Conservation (phyloP, 495 filamentous ascomycete species). For the Hamigera avellanea region DNA sequence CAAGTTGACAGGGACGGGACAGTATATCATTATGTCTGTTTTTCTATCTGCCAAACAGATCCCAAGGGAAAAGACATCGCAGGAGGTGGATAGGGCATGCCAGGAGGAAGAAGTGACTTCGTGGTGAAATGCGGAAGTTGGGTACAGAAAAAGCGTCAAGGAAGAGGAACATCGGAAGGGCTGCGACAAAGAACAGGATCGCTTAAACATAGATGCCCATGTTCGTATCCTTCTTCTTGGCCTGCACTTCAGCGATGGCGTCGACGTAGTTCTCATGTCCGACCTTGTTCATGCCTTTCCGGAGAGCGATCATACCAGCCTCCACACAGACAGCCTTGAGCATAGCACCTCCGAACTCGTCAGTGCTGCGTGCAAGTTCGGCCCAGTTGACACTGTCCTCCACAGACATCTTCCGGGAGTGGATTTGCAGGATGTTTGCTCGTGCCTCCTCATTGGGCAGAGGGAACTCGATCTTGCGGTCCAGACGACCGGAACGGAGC, state of each 20-base stretch:
- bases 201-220: conserved; percentile 42
- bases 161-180: too few species aligned
- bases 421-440: conserved; percentile 93
- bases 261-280: conserved; percentile 98
- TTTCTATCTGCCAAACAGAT: too few species aligned
- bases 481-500: conserved; percentile 85
- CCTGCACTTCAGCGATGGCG: conserved; percentile 92
- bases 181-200: too few species aligned
- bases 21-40: too few species aligned
- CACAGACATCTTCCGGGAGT: conserved; percentile 96
- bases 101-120: conserved; percentile 4
- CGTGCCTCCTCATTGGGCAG: conserved; percentile 98
- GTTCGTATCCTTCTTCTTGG: conserved; percentile 89
- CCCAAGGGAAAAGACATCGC: not conserved
- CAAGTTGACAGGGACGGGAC: too few species aligned
- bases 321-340: conserved; percentile 98
- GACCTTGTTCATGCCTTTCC: conserved; percentile 86
- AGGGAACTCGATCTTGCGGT: conserved; percentile 99
- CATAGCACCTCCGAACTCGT: conserved; percentile 97
- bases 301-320: conserved; percentile 96
- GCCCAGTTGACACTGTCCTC: conserved; percentile 91
- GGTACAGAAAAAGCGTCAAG: too few species aligned
- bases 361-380: conserved; percentile 91
- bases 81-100: not conserved
- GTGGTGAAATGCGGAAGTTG: conserved; percentile 2